Conservation (phyloP, 164 flowering plant species). For the Malania oleifera region DNA sequence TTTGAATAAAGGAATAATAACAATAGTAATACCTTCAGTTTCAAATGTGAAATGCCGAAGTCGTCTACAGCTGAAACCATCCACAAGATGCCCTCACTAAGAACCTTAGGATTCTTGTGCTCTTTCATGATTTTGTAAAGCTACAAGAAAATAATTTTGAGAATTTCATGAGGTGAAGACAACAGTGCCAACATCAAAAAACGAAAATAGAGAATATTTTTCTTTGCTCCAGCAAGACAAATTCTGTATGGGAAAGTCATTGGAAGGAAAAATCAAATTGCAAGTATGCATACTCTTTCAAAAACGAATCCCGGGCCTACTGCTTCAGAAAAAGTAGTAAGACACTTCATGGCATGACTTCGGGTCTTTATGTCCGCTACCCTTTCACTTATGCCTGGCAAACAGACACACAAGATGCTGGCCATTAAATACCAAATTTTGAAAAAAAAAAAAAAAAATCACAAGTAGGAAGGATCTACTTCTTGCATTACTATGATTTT, state of each 20-base stretch:
- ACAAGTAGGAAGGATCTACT: not conserved
- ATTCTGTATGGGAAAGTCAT: not conserved
- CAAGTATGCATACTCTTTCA: slow-evolving; percentile 66
- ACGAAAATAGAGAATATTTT: not conserved
- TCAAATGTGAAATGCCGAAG: slow-evolving; percentile 81
- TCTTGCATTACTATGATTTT: no score
- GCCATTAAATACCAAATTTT: not conserved
- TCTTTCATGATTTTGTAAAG: slow-evolving; percentile 94
- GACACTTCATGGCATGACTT: slow-evolving; percentile 91
- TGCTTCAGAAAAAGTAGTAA: slow-evolving; percentile 87
- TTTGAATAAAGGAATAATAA: slow-evolving; percentile 7
- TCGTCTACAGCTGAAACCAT: slow-evolving; percentile 96
- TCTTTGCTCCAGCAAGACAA: not conserved
- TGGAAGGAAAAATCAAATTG: not conserved
- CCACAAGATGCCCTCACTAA: slow-evolving; percentile 92
- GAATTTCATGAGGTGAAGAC: not conserved
- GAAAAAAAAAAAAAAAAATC: not conserved
- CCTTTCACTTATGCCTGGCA: slow-evolving; percentile 77
- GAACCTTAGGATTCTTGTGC: slow-evolving; percentile 99
- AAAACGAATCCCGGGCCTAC: slow-evolving; percentile 96
- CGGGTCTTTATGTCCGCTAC: slow-evolving; percentile 99
- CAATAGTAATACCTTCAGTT: slow-evolving; percentile 63
- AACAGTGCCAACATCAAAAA: not conserved
- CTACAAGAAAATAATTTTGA: slow-evolving; percentile 30
- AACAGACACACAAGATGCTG: slow-evolving; percentile 3